Percentiles rank a stretch among this genome's conserved stretches.
Conservation (phyloP, 2,329 filamentous ascomycete genomes). For the Pestalotiopsis sp. region DNA sequence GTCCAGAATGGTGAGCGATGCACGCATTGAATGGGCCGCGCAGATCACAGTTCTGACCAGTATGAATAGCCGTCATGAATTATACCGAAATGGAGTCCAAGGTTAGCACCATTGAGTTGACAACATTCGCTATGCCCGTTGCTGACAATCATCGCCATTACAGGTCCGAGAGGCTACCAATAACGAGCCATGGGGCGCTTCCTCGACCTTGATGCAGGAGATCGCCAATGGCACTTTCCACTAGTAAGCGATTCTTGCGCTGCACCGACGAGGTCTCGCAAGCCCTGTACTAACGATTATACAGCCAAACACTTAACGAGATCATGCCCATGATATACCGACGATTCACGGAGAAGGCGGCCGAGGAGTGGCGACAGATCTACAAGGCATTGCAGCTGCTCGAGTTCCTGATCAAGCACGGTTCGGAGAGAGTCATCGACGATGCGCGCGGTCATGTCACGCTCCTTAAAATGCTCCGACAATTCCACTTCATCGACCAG, state of each 20-base stretch:
- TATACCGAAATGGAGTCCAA: constrained; percentile 91
- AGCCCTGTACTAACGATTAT: constrained; percentile 17
- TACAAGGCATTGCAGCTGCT: constrained; percentile 98
- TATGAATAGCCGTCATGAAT: constrained; percentile 83
- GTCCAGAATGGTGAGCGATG: constrained; percentile 83
- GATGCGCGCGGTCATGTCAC: constrained; percentile 95
- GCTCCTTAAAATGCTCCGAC: constrained; percentile 94
- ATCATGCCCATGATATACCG: constrained; percentile 99
- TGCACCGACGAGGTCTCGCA: background rate
- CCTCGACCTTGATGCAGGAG: constrained; percentile 88
- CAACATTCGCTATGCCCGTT: background rate
- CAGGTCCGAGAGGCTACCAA: constrained; percentile 97
- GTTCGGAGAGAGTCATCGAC: constrained; percentile 95
- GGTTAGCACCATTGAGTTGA: constrained; percentile 38
- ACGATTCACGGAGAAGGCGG: constrained; percentile 96
- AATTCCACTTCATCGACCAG: constrained; percentile 95
- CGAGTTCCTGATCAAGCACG: constrained; percentile 97
- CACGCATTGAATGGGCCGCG: background rate
- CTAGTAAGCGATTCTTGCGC: constrained; percentile 67
- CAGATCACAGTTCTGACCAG: background rate
- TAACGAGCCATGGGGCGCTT: constrained; percentile 95
- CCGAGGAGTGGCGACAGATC: constrained; percentile 98
- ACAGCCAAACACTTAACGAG: constrained; percentile 92
- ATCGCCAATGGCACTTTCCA: constrained; percentile 98
- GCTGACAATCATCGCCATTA: constrained; percentile 2